These are phyloP conservation scores for Aspergillus sclerotiicarbonarius DNA, from an alignment of 495 filamentous ascomycete genomes.

Conservation along the genomic window DNA sequence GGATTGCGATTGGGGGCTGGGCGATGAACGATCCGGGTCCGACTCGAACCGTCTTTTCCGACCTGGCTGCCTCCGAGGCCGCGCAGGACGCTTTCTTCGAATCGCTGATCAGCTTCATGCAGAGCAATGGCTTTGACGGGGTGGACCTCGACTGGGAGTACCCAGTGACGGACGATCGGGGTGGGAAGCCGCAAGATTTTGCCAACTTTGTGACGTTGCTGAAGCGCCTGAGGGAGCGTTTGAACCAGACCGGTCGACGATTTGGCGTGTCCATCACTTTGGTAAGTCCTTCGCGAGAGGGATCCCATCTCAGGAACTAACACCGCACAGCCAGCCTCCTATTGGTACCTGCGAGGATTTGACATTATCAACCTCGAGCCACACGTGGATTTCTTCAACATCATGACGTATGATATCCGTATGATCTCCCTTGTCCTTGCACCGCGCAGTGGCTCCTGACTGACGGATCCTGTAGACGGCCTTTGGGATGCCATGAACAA, in stretches of 20 bases:
- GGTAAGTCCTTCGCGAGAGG: too few species aligned
- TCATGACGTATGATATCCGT: conserved; percentile 47
- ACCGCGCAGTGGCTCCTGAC: too few species aligned
- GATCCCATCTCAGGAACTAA: conserved; percentile 19
- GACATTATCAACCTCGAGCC: conserved; percentile 36
- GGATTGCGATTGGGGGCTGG: conserved; percentile 47
- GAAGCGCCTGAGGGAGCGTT: conserved; percentile 37
- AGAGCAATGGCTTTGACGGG: conserved; percentile 49
- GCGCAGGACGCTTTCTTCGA: conserved; percentile 45
- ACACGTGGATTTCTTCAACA: conserved; percentile 45
- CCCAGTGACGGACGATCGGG: conserved; percentile 37
- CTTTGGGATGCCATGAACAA: conserved; percentile 19
- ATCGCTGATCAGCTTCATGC: conserved; percentile 41
- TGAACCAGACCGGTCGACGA: conserved; percentile 14
- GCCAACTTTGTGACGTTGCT: conserved; percentile 43
- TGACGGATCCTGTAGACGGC: conserved; percentile 14
- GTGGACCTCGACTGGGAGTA: conserved; percentile 60
- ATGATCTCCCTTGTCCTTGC: too few species aligned
- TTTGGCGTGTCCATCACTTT: conserved; percentile 34
- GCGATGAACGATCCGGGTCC: conserved; percentile 33
- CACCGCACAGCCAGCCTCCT: conserved; percentile 17
- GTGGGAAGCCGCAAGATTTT: conserved; percentile 36
- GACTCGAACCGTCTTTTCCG: conserved; percentile 26
- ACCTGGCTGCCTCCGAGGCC: conserved; percentile 24
- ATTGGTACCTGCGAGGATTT: conserved; percentile 42